Evolutionary conservation across 352 stramenopile genomes (phyloP).

Genomic region (Phytophthora meadii): DNA sequence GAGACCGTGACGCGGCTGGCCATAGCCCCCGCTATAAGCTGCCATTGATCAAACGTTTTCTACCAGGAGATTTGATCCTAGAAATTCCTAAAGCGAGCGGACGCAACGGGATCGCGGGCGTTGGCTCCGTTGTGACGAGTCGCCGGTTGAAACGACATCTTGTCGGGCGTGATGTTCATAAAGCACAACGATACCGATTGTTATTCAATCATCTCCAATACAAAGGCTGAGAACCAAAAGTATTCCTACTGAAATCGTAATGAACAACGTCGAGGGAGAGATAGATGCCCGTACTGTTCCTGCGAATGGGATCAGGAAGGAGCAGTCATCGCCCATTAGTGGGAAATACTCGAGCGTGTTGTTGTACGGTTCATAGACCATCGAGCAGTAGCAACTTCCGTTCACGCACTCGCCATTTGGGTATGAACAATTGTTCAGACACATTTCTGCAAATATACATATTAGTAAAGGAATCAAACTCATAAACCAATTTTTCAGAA

Average conservation of each 20-base stretch:
- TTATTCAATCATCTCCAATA: conserved; percentile 19
- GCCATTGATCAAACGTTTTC: conserved; percentile 26
- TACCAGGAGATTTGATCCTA: conserved; percentile 7
- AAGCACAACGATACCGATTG: too few species aligned
- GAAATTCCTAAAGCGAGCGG: conserved; percentile 16
- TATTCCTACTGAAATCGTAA: conserved; percentile 2
- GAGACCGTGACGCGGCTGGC: conserved; percentile 62
- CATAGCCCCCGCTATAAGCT: conserved; percentile 58
- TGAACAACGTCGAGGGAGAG: conserved; percentile 15
- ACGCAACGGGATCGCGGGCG: conserved; percentile 32
- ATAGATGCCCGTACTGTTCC: conserved; percentile 20
- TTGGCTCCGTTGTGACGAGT: conserved; percentile 39
- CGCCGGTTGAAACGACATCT: conserved; percentile 36
- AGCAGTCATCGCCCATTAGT: conserved; percentile 87
- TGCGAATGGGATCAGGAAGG: conserved; percentile 79
- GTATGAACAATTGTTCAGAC: conserved; percentile 97
- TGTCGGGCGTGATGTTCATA: too few species aligned
- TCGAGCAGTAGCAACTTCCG: conserved; percentile 90
- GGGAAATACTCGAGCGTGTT: conserved; percentile 85
- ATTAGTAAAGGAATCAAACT: background rate
- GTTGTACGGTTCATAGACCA: conserved; percentile 96
- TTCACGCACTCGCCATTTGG: conserved; percentile 95
- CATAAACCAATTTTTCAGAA: background rate
- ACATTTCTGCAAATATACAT: conserved; percentile 67
- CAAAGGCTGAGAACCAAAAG: conserved; percentile 20